Evolutionary conservation across 495 filamentous ascomycete genomes (phyloP), one percentile per base, ranked within the genome.

Genomic region (Penicillium chermesinum): DNA sequence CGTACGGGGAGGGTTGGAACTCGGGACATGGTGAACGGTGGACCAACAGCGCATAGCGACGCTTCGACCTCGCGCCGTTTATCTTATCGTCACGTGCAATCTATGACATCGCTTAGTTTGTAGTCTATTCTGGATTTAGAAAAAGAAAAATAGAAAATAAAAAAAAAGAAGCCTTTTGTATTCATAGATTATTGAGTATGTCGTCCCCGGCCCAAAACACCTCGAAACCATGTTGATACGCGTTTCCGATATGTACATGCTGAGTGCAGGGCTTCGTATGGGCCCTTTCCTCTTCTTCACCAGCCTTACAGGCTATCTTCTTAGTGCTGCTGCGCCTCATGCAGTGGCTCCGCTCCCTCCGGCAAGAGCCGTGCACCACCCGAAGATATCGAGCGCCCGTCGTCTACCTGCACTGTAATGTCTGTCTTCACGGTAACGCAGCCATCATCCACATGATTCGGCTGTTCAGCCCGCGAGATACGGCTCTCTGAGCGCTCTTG

Each of bases 351-450:
- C 13, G 52, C 46, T 13, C 55, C 48, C 6, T 51, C 41, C 1
- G 61, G 50, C 7, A 59, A 40, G 13, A 62, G 39, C 15, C 53
- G 41, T 16, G 52, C 43, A 44, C 40, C 54, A 38, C 55, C 50
- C 19, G 52, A 59, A 1, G 50, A 56, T n/a, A 32, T 52, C 17
- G 58, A 58, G 15, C 41, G 44, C n/a, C 49, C 43, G 45, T 65
- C 50, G 40, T 63, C 59, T n/a, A 66, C 53, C 30, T 65, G 50
- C 12, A 66, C 61, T 8, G 57, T 44, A 39, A 66, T 61, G 54
- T 66, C 63, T 12, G 63, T 66, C 18, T 65, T 58, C 0, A 65
- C 54, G 7, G 61, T 63, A 3, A 66, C 61, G 20, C 45, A 44
- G 0, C 54, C 59, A 50, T 55, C 49, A 37, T 53, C 50, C 2